Percentiles rank a stretch among this genome's conserved stretches.
phyloP scores from a whole-genome alignment of 139 green algal species.

The Limnomonas spitsbergensis region DNA sequence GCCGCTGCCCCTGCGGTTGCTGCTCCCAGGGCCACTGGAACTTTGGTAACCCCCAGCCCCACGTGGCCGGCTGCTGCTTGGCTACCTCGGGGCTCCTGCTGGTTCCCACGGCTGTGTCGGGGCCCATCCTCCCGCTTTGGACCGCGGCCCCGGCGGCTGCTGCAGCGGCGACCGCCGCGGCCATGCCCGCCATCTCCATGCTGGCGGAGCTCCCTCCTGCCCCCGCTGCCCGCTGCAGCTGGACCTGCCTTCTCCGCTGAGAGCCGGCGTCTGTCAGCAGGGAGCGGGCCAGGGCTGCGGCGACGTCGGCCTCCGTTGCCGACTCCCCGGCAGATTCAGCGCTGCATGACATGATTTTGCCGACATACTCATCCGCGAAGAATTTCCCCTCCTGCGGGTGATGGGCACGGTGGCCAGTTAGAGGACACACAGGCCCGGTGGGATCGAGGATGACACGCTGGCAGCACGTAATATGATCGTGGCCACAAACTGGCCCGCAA shows the following conservation, averaged over 20 bases:
- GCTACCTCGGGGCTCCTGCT: not conserved
- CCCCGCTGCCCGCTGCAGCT: not conserved
- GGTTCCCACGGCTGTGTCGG: not conserved
- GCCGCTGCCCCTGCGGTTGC: not conserved
- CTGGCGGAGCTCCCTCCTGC: not conserved
- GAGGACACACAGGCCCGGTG: not conserved
- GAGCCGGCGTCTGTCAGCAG: conserved; percentile 18
- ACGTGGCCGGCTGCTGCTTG: not conserved
- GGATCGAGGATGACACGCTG: not conserved
- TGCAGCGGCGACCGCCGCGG: not conserved
- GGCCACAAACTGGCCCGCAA: not conserved
- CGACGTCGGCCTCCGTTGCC: conserved; percentile 61
- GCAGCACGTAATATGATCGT: not conserved
- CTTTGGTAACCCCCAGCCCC: not conserved
- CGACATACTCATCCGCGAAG: conserved; percentile 58
- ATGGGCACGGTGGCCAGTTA: too few relatives aligned
- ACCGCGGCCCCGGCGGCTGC: too few relatives aligned
- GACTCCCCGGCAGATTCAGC: conserved; percentile 37
- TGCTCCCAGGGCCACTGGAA: not conserved
- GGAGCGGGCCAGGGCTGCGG: conserved; percentile 49
- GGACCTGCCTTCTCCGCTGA: not conserved
- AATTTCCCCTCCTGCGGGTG: conserved; percentile 57
- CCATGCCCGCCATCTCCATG: not conserved
- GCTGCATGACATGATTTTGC: conserved; percentile 49
- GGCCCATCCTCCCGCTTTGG: not conserved